Percentiles rank a stretch among this genome's conserved stretches.
Evolutionary conservation across 345 rosid species (phyloP).

Genomic region (Acer yangbiense): DNA sequence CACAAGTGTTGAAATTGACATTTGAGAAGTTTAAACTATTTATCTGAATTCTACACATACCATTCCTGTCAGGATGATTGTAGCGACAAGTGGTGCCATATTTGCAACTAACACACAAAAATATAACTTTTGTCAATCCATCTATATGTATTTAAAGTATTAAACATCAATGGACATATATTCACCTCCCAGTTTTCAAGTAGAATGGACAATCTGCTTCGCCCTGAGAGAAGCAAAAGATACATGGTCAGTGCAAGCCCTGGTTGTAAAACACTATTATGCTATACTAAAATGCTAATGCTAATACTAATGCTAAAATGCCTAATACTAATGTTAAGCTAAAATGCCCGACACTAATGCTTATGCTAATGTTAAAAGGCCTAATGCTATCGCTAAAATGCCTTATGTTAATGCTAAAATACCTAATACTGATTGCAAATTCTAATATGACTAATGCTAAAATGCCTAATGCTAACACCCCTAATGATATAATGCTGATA

Average conservation of each 20-base stretch:
- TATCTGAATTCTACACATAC: conserved; percentile 36
- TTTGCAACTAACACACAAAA: conserved; percentile 68
- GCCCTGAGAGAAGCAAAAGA: conserved; percentile 54
- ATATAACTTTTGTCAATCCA: neutral
- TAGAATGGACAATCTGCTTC: conserved; percentile 96
- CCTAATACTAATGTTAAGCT: no score
- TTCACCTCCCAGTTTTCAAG: conserved; percentile 92
- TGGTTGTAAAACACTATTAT: neutral
- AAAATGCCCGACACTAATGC: no score
- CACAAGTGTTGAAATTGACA: conserved; percentile 4
- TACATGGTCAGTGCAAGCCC: neutral
- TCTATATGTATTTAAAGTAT: neutral
- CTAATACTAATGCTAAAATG: no score
- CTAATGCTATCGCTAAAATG: no score
- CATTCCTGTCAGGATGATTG: conserved; percentile 93
- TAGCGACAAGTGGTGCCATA: conserved; percentile 90
- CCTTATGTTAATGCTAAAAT: no score
- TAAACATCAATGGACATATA: conserved; percentile 4
- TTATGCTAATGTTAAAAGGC: no score
- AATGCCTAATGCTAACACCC: no score
- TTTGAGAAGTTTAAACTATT: neutral
- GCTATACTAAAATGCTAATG: no score
- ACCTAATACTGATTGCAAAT: no score
- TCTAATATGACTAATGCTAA: no score
- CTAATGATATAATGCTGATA: no score